Evolutionary conservation across 2,329 filamentous ascomycete species (phyloP).

Genomic region (Beauveria varroae): DNA sequence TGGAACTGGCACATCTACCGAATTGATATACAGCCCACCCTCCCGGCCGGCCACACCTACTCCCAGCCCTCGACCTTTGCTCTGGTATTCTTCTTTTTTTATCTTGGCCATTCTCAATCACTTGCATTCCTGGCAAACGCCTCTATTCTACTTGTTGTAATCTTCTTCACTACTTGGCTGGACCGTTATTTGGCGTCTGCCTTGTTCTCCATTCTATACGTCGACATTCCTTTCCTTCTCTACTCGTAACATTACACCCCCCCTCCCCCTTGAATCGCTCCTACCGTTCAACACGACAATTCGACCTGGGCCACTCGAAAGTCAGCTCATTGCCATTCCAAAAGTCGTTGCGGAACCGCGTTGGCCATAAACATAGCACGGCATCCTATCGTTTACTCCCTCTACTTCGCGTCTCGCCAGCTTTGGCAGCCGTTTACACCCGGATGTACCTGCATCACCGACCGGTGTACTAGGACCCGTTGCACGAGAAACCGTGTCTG

Average conservation of each 20-base stretch:
- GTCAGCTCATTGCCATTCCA: background rate
- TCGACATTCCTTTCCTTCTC: background rate
- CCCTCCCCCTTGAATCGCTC: background rate
- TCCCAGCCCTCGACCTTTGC: background rate
- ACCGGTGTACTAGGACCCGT: background rate
- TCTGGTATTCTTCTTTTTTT: background rate
- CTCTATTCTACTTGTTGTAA: background rate
- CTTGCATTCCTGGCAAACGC: conserved; percentile 5
- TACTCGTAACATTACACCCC: background rate
- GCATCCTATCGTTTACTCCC: background rate
- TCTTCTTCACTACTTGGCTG: background rate
- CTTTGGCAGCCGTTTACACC: background rate
- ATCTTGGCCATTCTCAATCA: background rate
- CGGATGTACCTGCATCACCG: background rate
- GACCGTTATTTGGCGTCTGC: background rate
- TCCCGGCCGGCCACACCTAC: background rate
- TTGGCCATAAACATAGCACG: background rate
- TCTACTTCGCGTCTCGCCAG: background rate
- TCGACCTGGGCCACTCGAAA: background rate
- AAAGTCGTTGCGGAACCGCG: background rate
- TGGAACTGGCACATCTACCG: background rate
- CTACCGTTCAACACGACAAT: background rate
- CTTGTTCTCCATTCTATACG: background rate
- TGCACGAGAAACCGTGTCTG: background rate
- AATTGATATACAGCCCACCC: conserved; percentile 6